These are phyloP conservation scores for Coprinopsis marcescibilis DNA, from an alignment of 768 basidiomycete species.

Conservation along the genomic window DNA sequence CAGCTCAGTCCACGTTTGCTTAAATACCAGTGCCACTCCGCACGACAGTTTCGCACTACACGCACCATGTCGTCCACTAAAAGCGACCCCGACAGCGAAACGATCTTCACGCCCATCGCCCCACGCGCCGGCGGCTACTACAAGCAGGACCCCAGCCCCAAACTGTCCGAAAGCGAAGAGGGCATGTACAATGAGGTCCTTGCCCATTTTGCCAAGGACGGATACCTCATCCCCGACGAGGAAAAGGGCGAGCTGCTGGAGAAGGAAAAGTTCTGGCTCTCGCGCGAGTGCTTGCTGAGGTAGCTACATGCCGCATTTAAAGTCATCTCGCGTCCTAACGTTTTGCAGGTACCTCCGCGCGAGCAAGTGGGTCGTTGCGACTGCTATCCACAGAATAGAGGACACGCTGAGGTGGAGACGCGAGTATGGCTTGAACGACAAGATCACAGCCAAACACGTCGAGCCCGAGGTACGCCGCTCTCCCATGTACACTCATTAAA, in stretches of 20 bases:
- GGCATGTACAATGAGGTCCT: slow-evolving; percentile 45
- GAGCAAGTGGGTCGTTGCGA: slow-evolving; percentile 56
- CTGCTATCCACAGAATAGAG: slow-evolving; percentile 59
- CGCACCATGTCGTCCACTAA: not conserved
- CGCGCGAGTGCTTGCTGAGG: slow-evolving; percentile 63
- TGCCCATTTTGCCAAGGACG: slow-evolving; percentile 43
- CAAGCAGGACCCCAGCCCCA: slow-evolving; percentile 21
- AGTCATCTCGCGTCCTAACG: not conserved
- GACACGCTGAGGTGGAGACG: slow-evolving; percentile 70
- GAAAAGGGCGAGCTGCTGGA: slow-evolving; percentile 41
- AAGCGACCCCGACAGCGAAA: slow-evolving; percentile 15
- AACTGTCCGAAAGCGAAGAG: slow-evolving; percentile 36
- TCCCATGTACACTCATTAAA: not conserved
- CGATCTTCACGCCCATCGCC: slow-evolving; percentile 25
- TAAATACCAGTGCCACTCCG: not conserved
- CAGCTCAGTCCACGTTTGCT: no score
- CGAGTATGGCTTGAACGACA: slow-evolving; percentile 66
- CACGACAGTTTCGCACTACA: not conserved
- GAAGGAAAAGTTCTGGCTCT: slow-evolving; percentile 70
- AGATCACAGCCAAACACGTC: slow-evolving; percentile 54
- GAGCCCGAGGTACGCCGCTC: slow-evolving; percentile 59
- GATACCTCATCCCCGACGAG: slow-evolving; percentile 45
- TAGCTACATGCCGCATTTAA: slow-evolving; percentile 15
- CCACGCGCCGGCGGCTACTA: slow-evolving; percentile 20
- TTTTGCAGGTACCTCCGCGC: slow-evolving; percentile 61